phyloP scores from a whole-genome alignment of 2,329 filamentous ascomycete genomes.

The Aspergillus nomiae region DNA sequence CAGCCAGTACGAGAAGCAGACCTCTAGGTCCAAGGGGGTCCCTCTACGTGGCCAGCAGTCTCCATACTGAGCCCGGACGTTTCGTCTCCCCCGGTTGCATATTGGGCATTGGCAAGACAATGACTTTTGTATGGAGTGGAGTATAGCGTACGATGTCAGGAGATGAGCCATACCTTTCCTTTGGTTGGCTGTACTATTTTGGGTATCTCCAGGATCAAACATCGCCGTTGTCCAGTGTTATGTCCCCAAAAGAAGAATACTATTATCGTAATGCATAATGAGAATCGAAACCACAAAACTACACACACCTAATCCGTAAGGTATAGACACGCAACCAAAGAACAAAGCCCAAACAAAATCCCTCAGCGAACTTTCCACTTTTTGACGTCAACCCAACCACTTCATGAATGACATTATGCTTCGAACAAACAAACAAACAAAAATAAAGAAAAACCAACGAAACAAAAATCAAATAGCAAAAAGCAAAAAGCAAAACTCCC shows the following conservation, averaged over 20 bases:
- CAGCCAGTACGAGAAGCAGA: not conserved
- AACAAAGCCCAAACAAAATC: too few relatives aligned
- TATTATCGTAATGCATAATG: not conserved
- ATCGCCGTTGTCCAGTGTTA: not conserved
- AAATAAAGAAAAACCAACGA: not conserved
- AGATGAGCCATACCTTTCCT: not conserved
- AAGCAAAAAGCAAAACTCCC: not conserved
- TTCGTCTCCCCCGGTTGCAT: not conserved
- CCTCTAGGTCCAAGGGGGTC: not conserved
- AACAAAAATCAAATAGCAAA: not conserved
- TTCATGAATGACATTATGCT: not conserved
- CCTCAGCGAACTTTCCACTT: too few relatives aligned
- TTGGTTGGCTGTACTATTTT: not conserved
- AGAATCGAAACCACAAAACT: not conserved
- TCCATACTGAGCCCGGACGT: not conserved
- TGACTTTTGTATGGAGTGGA: not conserved
- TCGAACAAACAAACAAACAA: too few relatives aligned
- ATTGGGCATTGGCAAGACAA: not conserved
- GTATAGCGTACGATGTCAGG: not conserved
- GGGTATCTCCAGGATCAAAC: not conserved
- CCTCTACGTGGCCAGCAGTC: slow-evolving; percentile 4
- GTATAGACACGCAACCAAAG: not conserved
- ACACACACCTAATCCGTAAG: not conserved
- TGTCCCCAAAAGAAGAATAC: not conserved
- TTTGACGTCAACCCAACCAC: not conserved